These are phyloP conservation scores for Chenopodium quinoa DNA, from an alignment of 148 eudicot species.

Conservation along the genomic window DNA sequence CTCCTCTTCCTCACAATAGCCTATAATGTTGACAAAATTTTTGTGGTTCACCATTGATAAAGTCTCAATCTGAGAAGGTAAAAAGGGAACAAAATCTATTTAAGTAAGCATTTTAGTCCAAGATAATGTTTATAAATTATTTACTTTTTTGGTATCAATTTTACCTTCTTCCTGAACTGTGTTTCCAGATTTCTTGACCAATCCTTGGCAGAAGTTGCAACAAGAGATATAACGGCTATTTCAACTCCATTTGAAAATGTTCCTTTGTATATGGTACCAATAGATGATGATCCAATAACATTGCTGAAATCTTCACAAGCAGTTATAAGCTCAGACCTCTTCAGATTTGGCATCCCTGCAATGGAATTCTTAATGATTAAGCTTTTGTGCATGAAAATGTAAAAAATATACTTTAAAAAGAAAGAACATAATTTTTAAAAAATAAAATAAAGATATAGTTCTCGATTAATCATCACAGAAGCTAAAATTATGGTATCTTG, in stretches of 20 bases:
- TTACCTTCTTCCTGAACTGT: slow-evolving; percentile 76
- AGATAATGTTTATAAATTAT: background rate
- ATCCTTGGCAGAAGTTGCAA: slow-evolving; percentile 51
- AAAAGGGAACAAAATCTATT: background rate
- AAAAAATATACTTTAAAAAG: background rate
- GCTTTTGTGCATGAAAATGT: slow-evolving; percentile 1
- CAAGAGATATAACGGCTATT: slow-evolving; percentile 66
- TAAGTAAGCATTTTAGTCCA: background rate
- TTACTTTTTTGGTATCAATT: background rate
- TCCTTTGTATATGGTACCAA: slow-evolving; percentile 77
- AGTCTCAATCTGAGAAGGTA: slow-evolving; percentile 51
- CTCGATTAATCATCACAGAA: background rate
- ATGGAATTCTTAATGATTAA: slow-evolving; percentile 13
- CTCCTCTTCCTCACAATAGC: slow-evolving; percentile 76
- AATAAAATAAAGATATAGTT: background rate
- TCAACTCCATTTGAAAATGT: slow-evolving; percentile 79
- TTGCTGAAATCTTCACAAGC: slow-evolving; percentile 99
- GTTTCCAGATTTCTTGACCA: slow-evolving; percentile 67
- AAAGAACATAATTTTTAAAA: background rate
- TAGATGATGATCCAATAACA: slow-evolving; percentile 62
- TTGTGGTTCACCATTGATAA: slow-evolving; percentile 82
- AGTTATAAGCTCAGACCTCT: slow-evolving; percentile 70
- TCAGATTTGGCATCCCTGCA: slow-evolving; percentile 68
- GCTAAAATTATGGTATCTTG: too few relatives aligned
- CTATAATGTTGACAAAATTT: slow-evolving; percentile 81